phyloP scores from a whole-genome alignment of 345 rosid genomes.

The Ailanthus altissimus region DNA sequence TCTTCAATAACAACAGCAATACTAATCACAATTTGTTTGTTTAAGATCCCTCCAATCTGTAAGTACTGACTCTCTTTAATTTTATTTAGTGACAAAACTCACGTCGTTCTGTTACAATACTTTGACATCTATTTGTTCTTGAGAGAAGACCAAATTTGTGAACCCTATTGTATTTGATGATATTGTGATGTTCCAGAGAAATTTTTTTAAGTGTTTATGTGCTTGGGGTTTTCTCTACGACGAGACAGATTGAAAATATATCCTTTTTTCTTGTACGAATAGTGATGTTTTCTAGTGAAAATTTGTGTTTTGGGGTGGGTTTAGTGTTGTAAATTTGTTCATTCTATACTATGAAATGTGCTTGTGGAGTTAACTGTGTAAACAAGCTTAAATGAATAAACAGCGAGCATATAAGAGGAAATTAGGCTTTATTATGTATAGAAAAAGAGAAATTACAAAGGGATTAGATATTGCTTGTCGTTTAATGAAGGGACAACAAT shows the following conservation, averaged over 20 bases:
- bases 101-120: background rate
- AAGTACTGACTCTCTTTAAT: conserved; percentile 1
- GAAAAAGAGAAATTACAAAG: too few species aligned
- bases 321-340: background rate
- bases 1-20: background rate
- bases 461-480: too few species aligned
- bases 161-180: background rate
- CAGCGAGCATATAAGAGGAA: too few species aligned
- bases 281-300: background rate
- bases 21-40: background rate
- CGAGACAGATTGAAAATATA: background rate
- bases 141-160: background rate
- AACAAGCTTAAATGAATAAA: too few species aligned
- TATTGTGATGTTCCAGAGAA: too few species aligned
- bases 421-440: too few species aligned
- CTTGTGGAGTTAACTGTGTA: background rate
- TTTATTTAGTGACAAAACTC: background rate
- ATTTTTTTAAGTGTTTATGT: too few species aligned
- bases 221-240: background rate
- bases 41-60: background rate
- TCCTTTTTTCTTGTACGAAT: background rate
- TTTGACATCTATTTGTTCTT: background rate
- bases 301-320: background rate
- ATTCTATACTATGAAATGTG: background rate
- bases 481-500: too few species aligned